Conservation (phyloP, 2,329 filamentous ascomycete species). For the Ophiocordyceps unilateralis region DNA sequence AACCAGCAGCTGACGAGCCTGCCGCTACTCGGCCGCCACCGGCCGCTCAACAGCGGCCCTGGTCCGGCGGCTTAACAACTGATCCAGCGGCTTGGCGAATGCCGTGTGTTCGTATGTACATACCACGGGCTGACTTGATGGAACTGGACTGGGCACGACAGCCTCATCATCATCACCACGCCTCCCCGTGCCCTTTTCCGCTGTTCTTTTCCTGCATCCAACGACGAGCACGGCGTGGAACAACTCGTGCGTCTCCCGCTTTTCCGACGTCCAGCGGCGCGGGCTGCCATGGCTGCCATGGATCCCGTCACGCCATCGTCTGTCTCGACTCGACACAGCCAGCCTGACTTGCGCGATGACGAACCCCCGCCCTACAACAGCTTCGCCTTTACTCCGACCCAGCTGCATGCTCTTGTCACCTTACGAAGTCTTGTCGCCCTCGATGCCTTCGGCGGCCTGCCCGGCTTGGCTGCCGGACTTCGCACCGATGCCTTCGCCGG, state of each 20-base stretch:
- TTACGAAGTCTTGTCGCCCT: slow-evolving; percentile 30
- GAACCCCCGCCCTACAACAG: slow-evolving; percentile 17
- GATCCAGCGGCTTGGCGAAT: background rate
- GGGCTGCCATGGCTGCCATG: background rate
- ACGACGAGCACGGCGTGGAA: too few species aligned
- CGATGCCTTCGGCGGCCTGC: slow-evolving; percentile 32
- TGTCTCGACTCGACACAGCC: slow-evolving; percentile 4
- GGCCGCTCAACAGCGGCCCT: too few species aligned
- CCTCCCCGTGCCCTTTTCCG: too few species aligned
- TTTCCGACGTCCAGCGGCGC: background rate
- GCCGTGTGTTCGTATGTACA: background rate
- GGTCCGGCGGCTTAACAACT: too few species aligned
- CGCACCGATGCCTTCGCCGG: slow-evolving; percentile 29
- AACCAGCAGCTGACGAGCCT: background rate
- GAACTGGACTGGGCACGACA: too few species aligned
- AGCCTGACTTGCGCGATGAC: slow-evolving; percentile 11
- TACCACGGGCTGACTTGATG: too few species aligned
- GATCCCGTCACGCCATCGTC: slow-evolving; percentile 1
- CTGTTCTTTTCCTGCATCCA: too few species aligned
- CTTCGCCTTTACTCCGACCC: slow-evolving; percentile 36
- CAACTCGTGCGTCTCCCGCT: too few species aligned
- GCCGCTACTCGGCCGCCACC: too few species aligned
- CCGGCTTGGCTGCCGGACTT: slow-evolving; percentile 32
- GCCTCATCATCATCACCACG: background rate
- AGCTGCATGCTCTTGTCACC: slow-evolving; percentile 35